These are phyloP conservation scores for Ustilago trichophora DNA, from an alignment of 1,284 basidiomycete species.

Conservation along the genomic window DNA sequence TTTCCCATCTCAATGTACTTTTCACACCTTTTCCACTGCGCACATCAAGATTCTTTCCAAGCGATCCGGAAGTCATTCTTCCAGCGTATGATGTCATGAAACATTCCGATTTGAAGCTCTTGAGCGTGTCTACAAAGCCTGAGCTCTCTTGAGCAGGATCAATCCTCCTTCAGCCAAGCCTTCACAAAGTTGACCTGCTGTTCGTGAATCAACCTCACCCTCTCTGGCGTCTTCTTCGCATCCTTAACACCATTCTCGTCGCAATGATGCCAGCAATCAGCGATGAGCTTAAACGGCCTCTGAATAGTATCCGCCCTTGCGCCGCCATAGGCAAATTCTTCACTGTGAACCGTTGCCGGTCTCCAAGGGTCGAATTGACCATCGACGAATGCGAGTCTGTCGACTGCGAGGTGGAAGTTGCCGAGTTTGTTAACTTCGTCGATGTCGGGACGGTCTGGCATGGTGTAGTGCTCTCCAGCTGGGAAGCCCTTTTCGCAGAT, in stretches of 20 bases:
- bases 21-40: too few species aligned
- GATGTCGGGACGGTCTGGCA: conserved; percentile 80
- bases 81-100: too few species aligned
- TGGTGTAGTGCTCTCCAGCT: conserved; percentile 77
- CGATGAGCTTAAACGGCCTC: conserved; percentile 86
- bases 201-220: conserved; percentile 82
- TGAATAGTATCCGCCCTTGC: conserved; percentile 77
- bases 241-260: conserved; percentile 54
- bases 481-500: conserved; percentile 84
- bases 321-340: conserved; percentile 72
- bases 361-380: conserved; percentile 88
- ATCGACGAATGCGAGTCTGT: conserved; percentile 85
- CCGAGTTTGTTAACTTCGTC: conserved; percentile 75
- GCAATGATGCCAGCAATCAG: conserved; percentile 67
- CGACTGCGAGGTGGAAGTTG: conserved; percentile 74
- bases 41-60: too few species aligned
- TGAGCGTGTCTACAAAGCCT: too few species aligned
- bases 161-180: conserved; percentile 78
- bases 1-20: too few species aligned
- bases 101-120: too few species aligned
- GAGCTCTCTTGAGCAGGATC: too few species aligned
- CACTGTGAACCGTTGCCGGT: conserved; percentile 83
- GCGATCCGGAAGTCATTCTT: too few species aligned
- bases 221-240: conserved; percentile 74
- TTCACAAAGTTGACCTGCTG: conserved; percentile 83